Evolutionary conservation across 176 grass and related monocot species (phyloP).

Genomic region (Coix lacrymajobi): DNA sequence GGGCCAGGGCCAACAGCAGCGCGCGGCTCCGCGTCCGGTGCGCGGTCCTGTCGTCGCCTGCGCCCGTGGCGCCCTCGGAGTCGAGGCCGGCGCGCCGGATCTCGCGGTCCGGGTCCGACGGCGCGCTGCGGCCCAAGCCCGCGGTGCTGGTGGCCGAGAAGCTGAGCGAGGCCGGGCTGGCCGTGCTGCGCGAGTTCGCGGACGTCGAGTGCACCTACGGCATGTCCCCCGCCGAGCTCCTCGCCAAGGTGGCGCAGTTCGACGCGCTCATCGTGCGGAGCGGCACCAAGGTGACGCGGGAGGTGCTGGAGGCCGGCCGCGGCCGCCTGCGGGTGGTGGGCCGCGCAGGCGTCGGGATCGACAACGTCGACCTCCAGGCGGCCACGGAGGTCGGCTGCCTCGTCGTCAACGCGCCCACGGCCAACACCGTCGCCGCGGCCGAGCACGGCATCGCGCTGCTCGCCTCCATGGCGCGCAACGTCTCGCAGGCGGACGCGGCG

Average conservation of each 20-base stretch:
- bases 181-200: conserved; percentile 48
- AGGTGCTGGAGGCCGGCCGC: conserved; percentile 55
- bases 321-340: conserved; percentile 57
- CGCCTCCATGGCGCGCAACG: conserved; percentile 72
- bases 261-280: conserved; percentile 78
- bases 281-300: conserved; percentile 72
- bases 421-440: conserved; percentile 73
- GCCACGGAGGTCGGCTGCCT: conserved; percentile 68
- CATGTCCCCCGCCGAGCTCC: conserved; percentile 51
- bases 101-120: neutral
- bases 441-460: conserved; percentile 78
- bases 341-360: conserved; percentile 72
- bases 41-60: conserved; percentile 28
- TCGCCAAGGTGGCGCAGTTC: conserved; percentile 44
- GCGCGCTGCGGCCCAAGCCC: conserved; percentile 28
- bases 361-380: conserved; percentile 79
- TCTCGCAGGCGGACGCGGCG: conserved; percentile 55
- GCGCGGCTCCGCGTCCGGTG: conserved; percentile 18
- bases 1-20: neutral
- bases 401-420: conserved; percentile 70
- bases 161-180: conserved; percentile 57
- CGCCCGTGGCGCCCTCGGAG: neutral
- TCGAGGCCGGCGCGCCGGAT: neutral
- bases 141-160: conserved; percentile 73
- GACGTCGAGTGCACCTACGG: conserved; percentile 62